Conservation (phyloP, 306 rosid genomes). For the Corylus americana region DNA sequence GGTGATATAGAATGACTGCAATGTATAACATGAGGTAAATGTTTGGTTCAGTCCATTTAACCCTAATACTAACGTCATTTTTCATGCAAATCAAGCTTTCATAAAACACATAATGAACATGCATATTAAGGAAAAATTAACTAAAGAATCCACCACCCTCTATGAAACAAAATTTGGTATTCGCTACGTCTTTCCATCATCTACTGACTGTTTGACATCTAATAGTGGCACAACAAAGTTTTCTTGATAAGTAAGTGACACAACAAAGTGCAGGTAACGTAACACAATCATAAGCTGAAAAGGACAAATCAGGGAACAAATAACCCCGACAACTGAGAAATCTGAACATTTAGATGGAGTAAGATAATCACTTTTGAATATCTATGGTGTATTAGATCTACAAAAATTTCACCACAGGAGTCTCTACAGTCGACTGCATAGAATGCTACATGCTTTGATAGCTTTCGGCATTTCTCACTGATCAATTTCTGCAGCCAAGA, state of each 20-base stretch:
- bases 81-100: neutral
- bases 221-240: neutral
- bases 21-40: neutral
- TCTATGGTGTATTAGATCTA: slow-evolving; percentile 76
- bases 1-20: neutral
- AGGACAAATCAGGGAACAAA: neutral
- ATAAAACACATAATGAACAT: neutral
- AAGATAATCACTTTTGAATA: slow-evolving; percentile 64
- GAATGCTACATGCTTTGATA: slow-evolving; percentile 72
- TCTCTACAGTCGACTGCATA: slow-evolving; percentile 89
- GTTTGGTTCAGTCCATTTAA: neutral
- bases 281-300: neutral
- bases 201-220: neutral
- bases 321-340: neutral
- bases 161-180: neutral
- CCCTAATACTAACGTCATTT: neutral
- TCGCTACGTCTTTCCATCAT: neutral
- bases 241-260: neutral
- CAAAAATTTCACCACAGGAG: slow-evolving; percentile 96
- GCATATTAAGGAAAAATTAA: neutral
- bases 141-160: neutral
- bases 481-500: slow-evolving; percentile 60
- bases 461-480: slow-evolving; percentile 83
- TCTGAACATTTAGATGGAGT: neutral
- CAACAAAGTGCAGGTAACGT: neutral